Percentiles rank a stretch among this genome's conserved stretches.
phyloP scores from a whole-genome alignment of 1,139 yeast species.

The Meyerozyma athensensis region DNA sequence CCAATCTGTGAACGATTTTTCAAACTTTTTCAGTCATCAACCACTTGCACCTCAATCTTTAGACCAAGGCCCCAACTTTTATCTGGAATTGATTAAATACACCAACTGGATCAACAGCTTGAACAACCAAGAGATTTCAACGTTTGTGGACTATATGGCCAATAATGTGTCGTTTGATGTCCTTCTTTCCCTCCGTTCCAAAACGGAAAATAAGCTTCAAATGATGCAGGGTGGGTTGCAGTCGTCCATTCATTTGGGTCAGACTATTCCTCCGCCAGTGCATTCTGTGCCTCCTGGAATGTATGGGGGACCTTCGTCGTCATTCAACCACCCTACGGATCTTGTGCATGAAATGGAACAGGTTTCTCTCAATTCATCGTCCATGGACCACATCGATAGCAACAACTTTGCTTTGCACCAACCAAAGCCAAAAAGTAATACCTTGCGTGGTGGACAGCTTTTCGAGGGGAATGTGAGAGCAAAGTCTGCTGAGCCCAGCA shows the following conservation, averaged over 20 bases:
- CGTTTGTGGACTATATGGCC: conserved; percentile 57
- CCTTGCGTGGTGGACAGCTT: conserved; percentile 3
- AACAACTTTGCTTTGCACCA: conserved; percentile 8
- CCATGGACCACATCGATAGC: neutral
- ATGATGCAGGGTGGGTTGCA: conserved; percentile 1
- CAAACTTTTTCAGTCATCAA: conserved; percentile 22
- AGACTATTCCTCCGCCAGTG: conserved; percentile 1
- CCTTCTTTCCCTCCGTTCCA: conserved; percentile 39
- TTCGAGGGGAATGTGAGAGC: conserved; percentile 22
- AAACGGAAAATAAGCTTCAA: neutral
- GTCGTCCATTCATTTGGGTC: conserved; percentile 1
- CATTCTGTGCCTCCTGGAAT: conserved; percentile 2
- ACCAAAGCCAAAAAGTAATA: conserved; percentile 9
- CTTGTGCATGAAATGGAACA: conserved; percentile 22
- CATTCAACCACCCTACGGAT: conserved; percentile 12
- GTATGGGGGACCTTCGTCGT: conserved; percentile 2
- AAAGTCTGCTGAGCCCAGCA: conserved; percentile 35
- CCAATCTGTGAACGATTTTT: conserved; percentile 41
- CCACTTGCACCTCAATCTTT: conserved; percentile 9
- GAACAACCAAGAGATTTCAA: conserved; percentile 50
- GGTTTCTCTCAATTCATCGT: conserved; percentile 16
- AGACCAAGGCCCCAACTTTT: conserved; percentile 21
- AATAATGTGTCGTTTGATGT: conserved; percentile 45
- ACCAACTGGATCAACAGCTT: conserved; percentile 59
- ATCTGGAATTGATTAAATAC: conserved; percentile 45